Percentiles rank a stretch among this genome's conserved stretches.
Conservation (phyloP, 2,329 filamentous ascomycete species). For the Neurospora sp. region DNA sequence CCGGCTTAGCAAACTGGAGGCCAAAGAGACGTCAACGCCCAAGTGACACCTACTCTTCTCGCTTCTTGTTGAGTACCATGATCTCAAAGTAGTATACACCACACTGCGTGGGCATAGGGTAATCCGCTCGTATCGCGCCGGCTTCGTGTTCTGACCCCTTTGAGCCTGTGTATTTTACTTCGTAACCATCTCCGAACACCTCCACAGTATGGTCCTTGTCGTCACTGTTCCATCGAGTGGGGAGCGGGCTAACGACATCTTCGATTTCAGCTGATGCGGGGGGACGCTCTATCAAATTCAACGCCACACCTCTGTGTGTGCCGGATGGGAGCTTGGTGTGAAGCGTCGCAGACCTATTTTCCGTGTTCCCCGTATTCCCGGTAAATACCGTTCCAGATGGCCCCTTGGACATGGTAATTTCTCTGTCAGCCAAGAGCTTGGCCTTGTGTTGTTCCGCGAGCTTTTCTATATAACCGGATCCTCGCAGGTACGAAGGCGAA, state of each 20-base stretch:
- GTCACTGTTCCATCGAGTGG: conserved; percentile 69
- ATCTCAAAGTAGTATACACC: conserved; percentile 94
- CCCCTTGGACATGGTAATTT: conserved; percentile 26
- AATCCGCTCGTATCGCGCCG: conserved; percentile 70
- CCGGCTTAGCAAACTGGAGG: neutral
- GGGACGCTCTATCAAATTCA: conserved; percentile 73
- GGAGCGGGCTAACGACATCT: conserved; percentile 55
- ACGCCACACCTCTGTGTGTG: conserved; percentile 66
- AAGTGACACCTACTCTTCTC: conserved; percentile 41
- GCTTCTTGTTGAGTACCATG: conserved; percentile 38
- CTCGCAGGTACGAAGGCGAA: conserved; percentile 71
- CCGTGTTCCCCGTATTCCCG: conserved; percentile 34
- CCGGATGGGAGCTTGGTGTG: conserved; percentile 47
- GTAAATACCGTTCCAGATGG: neutral
- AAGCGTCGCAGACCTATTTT: conserved; percentile 24
- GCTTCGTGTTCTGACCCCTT: conserved; percentile 61
- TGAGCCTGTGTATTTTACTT: conserved; percentile 51
- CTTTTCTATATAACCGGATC: conserved; percentile 67
- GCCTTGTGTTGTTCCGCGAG: conserved; percentile 61
- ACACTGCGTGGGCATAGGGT: conserved; percentile 78
- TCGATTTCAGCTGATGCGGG: conserved; percentile 42
- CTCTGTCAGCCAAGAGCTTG: conserved; percentile 42
- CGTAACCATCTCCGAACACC: conserved; percentile 60
- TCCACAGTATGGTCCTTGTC: conserved; percentile 71
- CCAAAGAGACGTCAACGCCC: conserved; percentile 3